Evolutionary conservation across 1,284 basidiomycete species (phyloP).

Genomic region (Spongispora temasekensis): DNA sequence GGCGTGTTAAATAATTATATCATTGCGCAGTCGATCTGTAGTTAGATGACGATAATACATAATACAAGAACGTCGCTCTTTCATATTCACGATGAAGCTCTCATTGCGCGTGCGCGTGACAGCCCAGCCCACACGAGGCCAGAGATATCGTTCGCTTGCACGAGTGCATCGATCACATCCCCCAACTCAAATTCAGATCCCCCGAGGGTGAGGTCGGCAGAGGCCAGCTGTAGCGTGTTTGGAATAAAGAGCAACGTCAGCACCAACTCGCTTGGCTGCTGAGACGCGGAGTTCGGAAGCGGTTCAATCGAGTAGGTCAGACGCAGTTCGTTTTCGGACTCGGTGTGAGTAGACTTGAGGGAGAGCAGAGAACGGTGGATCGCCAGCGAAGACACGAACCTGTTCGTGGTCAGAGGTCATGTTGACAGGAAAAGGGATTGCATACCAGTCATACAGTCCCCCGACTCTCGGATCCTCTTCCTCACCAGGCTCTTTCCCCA

Average conservation of each 20-base stretch:
- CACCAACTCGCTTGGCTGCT: constrained; percentile 38
- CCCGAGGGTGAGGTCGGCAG: constrained; percentile 53
- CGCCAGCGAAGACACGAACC: constrained; percentile 68
- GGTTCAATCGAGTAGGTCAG: constrained; percentile 59
- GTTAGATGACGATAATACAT: background rate
- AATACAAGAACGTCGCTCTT: constrained; percentile 1
- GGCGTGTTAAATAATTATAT: no score
- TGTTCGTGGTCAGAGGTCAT: constrained; percentile 31
- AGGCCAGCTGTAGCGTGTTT: constrained; percentile 61
- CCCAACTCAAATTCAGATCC: constrained; percentile 53
- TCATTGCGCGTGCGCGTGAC: constrained; percentile 39
- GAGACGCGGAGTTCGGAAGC: constrained; percentile 16
- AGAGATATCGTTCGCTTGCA: constrained; percentile 69
- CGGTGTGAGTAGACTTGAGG: constrained; percentile 57
- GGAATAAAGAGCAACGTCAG: constrained; percentile 67
- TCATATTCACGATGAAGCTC: background rate
- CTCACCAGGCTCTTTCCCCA: constrained; percentile 60
- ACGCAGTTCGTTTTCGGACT: constrained; percentile 73
- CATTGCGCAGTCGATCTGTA: no score
- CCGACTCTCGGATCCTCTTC: constrained; percentile 64
- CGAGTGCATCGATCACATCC: constrained; percentile 62
- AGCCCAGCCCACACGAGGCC: constrained; percentile 71
- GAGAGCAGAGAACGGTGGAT: constrained; percentile 65
- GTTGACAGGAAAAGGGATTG: background rate
- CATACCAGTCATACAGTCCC: constrained; percentile 71